Conservation (phyloP, 148 eudicot genomes). For the Euryodendron excelsum region DNA sequence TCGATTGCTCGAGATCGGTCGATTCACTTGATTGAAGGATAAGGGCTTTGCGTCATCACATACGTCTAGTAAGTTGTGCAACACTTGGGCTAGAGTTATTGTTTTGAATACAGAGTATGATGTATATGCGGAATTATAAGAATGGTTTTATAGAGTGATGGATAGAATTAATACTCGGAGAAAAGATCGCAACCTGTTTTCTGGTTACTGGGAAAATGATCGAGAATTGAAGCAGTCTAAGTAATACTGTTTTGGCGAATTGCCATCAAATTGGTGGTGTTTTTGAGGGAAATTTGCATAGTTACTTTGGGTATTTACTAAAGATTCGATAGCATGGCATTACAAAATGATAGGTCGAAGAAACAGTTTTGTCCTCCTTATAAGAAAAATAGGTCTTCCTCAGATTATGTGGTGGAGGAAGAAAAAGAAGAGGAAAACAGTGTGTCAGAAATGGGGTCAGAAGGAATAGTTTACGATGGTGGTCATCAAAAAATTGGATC, state of each 20-base stretch:
- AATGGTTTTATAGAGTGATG: slow-evolving; percentile 13
- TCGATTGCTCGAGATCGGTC: slow-evolving; percentile 2
- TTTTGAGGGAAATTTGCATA: slow-evolving; percentile 5
- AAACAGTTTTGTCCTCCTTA: slow-evolving; percentile 11
- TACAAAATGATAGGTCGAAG: slow-evolving; percentile 22
- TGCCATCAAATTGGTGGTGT: not conserved
- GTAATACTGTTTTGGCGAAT: slow-evolving; percentile 1
- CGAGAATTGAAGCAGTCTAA: not conserved
- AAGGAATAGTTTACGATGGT: slow-evolving; percentile 23
- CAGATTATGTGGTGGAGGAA: slow-evolving; percentile 18
- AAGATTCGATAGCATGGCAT: slow-evolving; percentile 16
- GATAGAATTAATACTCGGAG: slow-evolving; percentile 16
- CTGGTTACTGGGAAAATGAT: slow-evolving; percentile 14
- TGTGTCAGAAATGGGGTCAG: slow-evolving; percentile 18
- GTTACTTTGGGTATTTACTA: not conserved
- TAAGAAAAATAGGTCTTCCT: slow-evolving; percentile 4
- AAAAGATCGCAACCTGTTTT: slow-evolving; percentile 17
- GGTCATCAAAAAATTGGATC: slow-evolving; percentile 17
- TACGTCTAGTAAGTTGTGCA: not conserved
- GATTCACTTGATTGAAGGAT: not conserved
- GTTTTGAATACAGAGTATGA: not conserved
- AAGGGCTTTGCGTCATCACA: not conserved
- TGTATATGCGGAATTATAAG: slow-evolving; percentile 1
- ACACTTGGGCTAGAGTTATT: not conserved
- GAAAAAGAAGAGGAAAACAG: slow-evolving; percentile 13